These are phyloP conservation scores for Chrysophaeum taylorii DNA, from an alignment of 352 stramenopile species.

Conservation along the genomic window DNA sequence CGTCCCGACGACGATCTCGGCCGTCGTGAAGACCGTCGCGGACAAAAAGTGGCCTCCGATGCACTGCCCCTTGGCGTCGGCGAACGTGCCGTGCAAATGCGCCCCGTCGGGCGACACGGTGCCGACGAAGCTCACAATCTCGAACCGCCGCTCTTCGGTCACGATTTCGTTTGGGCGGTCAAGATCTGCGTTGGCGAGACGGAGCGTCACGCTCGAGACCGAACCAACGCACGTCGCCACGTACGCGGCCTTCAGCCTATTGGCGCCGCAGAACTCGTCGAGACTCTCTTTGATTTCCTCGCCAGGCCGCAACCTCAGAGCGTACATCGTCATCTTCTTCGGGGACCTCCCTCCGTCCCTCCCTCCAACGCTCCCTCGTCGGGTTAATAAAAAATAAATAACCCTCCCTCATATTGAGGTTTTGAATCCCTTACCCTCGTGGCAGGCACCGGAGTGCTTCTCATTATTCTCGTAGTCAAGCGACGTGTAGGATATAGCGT, in stretches of 20 bases:
- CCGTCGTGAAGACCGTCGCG: conserved; percentile 46
- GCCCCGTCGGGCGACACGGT: conserved; percentile 35
- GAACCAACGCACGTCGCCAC: conserved; percentile 42
- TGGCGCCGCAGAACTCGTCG: conserved; percentile 23
- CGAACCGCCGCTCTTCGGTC: conserved; percentile 35
- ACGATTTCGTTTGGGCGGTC: conserved; percentile 33
- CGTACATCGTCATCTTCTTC: too few species aligned
- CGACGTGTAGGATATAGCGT: too few species aligned
- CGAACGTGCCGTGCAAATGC: conserved; percentile 47
- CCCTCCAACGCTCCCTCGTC: too few species aligned
- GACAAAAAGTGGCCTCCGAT: conserved; percentile 47
- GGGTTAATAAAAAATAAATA: too few species aligned
- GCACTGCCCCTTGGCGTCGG: conserved; percentile 34
- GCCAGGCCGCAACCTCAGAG: conserved; percentile 34
- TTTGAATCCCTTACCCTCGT: too few species aligned
- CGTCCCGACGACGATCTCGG: conserved; percentile 48
- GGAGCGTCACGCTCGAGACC: conserved; percentile 35
- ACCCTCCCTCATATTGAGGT: too few species aligned
- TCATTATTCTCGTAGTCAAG: too few species aligned
- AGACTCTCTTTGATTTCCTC: conserved; percentile 36
- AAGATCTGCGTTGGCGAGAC: conserved; percentile 37
- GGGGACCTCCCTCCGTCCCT: too few species aligned
- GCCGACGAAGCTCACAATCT: conserved; percentile 41
- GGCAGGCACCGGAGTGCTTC: too few species aligned
- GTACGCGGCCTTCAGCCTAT: conserved; percentile 32